Evolutionary conservation across 306 rosid species (phyloP).

Genomic region (Leucaena leucocephala): DNA sequence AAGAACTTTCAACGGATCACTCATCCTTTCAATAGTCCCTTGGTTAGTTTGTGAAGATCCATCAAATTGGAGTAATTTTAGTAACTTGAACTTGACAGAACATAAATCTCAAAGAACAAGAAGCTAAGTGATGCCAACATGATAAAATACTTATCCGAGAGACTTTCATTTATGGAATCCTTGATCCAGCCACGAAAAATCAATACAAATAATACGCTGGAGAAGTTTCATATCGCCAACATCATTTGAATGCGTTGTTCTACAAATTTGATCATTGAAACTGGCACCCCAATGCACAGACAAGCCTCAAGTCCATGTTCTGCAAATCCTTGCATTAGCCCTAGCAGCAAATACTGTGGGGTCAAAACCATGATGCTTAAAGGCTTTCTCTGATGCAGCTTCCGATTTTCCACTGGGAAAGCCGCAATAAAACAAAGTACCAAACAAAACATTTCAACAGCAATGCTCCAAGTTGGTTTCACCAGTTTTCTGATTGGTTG

Average conservation of each 20-base stretch:
- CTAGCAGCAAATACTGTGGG: slow-evolving; percentile 17
- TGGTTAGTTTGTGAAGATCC: not conserved
- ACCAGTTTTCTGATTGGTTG: not conserved
- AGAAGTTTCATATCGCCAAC: not conserved
- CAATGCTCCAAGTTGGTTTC: not conserved
- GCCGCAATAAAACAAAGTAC: not conserved
- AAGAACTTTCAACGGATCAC: not conserved
- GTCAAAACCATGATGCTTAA: not conserved
- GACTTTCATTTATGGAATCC: not conserved
- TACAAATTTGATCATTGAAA: not conserved
- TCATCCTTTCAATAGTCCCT: too few species aligned
- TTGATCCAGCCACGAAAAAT: not conserved
- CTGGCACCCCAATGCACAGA: not conserved
- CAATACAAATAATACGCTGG: not conserved
- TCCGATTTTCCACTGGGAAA: slow-evolving; percentile 2
- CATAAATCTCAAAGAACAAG: not conserved
- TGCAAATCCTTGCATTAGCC: not conserved
- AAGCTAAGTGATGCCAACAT: not conserved
- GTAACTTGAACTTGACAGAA: not conserved
- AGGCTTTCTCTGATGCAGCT: not conserved
- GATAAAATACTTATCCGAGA: not conserved
- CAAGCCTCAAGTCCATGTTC: too few species aligned
- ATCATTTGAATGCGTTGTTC: not conserved
- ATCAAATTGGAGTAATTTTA: not conserved
- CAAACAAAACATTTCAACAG: slow-evolving; percentile 16